These are phyloP conservation scores for Gnomoniopsis smithogilvyi DNA, from an alignment of 2,329 filamentous ascomycete species.

Conservation along the genomic window DNA sequence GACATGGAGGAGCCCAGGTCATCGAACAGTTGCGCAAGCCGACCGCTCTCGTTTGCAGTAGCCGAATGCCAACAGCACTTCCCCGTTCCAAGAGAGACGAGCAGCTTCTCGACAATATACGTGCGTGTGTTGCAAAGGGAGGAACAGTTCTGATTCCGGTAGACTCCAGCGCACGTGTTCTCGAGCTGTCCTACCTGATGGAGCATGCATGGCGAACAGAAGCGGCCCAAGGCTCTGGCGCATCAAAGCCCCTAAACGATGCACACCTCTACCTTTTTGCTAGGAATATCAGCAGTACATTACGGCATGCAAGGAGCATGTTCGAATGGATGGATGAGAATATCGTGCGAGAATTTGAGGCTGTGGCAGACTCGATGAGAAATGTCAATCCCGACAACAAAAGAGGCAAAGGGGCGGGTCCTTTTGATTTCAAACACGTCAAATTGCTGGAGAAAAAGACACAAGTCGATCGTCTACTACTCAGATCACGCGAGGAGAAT, in stretches of 20 bases:
- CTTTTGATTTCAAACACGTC: constrained; percentile 87
- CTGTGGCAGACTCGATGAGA: constrained; percentile 51
- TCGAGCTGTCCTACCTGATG: constrained; percentile 87
- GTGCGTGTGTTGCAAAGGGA: constrained; percentile 70
- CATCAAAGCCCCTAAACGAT: constrained; percentile 38
- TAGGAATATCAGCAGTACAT: constrained; percentile 80
- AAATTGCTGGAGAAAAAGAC: constrained; percentile 78
- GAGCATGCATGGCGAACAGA: constrained; percentile 87
- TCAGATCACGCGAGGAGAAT: constrained; percentile 38
- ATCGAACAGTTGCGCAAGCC: constrained; percentile 92
- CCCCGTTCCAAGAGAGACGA: constrained; percentile 81
- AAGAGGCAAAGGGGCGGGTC: constrained; percentile 58
- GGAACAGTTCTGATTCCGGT: constrained; percentile 92
- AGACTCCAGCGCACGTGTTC: constrained; percentile 89
- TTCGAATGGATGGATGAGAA: constrained; percentile 99
- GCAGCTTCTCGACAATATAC: constrained; percentile 78
- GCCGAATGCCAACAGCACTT: constrained; percentile 68
- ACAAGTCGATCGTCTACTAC: constrained; percentile 70
- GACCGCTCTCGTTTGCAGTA: constrained; percentile 90
- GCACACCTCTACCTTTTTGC: constrained; percentile 78
- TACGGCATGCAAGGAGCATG: constrained; percentile 91
- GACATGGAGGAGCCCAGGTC: constrained; percentile 72
- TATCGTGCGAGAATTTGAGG: constrained; percentile 89
- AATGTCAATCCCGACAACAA: constrained; percentile 43
- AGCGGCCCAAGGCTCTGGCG: constrained; percentile 46